Base-by-base conservation (phyloP, 805 yeast genomes). In the Candida orba region DNA sequence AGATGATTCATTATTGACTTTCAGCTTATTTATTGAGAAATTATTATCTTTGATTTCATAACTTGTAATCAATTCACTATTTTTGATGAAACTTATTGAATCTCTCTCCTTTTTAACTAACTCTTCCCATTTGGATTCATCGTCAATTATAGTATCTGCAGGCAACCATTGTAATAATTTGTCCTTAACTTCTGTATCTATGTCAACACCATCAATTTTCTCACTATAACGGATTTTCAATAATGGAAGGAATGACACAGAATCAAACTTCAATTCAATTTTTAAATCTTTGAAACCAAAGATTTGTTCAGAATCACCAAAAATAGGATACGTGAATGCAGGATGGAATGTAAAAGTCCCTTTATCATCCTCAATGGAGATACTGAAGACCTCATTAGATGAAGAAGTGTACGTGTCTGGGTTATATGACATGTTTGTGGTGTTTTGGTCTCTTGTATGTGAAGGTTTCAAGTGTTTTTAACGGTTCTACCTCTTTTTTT, bases 221-320 rank as follows among this genome's bases (percentile, higher is more conserved):
- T 66, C 71, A 7, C 68, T 52, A 57, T 71, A 84, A 44, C 74
- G 73, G 39, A 81, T 77, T 41, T 76, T 78, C 41, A 88, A 64
- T 42, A 84, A 78, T 10, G 97, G 95, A 36, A 75, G 69, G 58
- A 90, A 76, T 0, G 93, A 81, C 38, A 71, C 66, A 33, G 84
- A 76, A 58, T 90, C 95, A 60, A 86, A 86, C 15, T 83, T 78
- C 33, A 83, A 59, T 51, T 77, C 75, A 31, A 93, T 78, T 29
- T 69, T 69, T 32, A 90, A 67, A 52, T 78, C 83, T 51, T 81
- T 73, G 60, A 78, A 93, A 3, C 99, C 99, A 57, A 81, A 87
- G 2, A 93, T 80, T 42, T 81, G 81, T 58, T 93, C 99, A 2
- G 88, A 74, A 39, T 89, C 95, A 6, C 98, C 98, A 69, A 78